Percentiles rank a stretch among this genome's conserved stretches.
phyloP scores from a whole-genome alignment of 805 yeast genomes.

The Candida sphagnicola region DNA sequence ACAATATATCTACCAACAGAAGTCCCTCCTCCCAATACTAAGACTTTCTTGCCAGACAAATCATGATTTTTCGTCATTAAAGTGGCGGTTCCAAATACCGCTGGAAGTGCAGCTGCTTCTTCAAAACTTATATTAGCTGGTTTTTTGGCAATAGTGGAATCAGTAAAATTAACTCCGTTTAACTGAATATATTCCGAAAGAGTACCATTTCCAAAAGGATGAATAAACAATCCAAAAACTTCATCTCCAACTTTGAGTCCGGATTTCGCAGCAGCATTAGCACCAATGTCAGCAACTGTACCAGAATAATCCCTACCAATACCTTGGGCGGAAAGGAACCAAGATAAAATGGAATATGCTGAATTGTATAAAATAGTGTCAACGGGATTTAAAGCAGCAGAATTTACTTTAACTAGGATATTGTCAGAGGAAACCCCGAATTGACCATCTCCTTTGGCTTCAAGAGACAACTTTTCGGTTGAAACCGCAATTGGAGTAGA shows the following conservation, averaged over 20 bases:
- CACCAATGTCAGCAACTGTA: constrained; percentile 27
- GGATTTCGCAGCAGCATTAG: constrained; percentile 14
- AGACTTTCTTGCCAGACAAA: constrained; percentile 44
- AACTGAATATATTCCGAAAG: constrained; percentile 44
- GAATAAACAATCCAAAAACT: constrained; percentile 22
- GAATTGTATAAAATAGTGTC: constrained; percentile 21
- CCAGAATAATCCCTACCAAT: constrained; percentile 33
- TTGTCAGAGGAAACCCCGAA: neutral
- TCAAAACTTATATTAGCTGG: constrained; percentile 39
- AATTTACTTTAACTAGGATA: constrained; percentile 27
- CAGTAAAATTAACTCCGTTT: constrained; percentile 24
- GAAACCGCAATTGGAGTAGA: neutral
- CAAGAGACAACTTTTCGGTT: neutral
- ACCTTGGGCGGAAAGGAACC: constrained; percentile 14
- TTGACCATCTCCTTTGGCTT: neutral
- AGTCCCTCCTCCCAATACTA: constrained; percentile 74
- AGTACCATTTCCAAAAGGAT: constrained; percentile 32
- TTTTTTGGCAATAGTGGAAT: constrained; percentile 26
- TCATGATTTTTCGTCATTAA: constrained; percentile 29
- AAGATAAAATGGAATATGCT: constrained; percentile 8
- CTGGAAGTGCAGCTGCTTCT: constrained; percentile 65
- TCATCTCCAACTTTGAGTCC: constrained; percentile 24
- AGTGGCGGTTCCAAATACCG: constrained; percentile 63
- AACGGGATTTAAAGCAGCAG: constrained; percentile 32
- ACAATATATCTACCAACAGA: constrained; percentile 57